Evolutionary conservation across 169 alveolate genomes (phyloP).

Genomic region (Plasmodium gallinaceum): DNA sequence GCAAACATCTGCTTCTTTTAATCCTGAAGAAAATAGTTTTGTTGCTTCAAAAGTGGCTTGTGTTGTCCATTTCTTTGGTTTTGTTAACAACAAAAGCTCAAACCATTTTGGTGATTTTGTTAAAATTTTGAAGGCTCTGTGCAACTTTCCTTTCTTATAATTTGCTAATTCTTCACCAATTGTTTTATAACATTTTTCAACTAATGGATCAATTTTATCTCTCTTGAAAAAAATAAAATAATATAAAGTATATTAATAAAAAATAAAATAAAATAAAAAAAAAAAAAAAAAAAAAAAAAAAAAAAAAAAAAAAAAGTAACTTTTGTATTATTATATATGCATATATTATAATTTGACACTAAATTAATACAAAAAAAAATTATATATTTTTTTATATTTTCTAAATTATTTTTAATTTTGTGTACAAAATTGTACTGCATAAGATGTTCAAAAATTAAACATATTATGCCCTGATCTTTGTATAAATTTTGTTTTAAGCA

Average conservation of each 20-base stretch:
- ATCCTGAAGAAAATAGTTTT: slow-evolving; percentile 91
- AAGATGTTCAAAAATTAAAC: slow-evolving; percentile 42
- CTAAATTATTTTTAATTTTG: not conserved
- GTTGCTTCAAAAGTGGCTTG: slow-evolving; percentile 95
- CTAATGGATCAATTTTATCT: slow-evolving; percentile 32
- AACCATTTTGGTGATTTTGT: slow-evolving; percentile 95
- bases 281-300: not conserved
- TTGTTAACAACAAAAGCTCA: slow-evolving; percentile 92
- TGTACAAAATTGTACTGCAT: slow-evolving; percentile 64
- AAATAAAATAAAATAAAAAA: not conserved
- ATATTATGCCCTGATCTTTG: slow-evolving; percentile 59
- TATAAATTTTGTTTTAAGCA: slow-evolving; percentile 42
- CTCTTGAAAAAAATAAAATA: no score
- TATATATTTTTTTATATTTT: not conserved
- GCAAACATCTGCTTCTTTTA: slow-evolving; percentile 86
- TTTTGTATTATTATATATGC: not conserved
- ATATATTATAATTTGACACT: not conserved
- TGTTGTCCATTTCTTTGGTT: slow-evolving; percentile 96
- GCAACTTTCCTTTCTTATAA: slow-evolving; percentile 95
- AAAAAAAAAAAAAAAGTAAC: not conserved
- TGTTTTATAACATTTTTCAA: slow-evolving; percentile 48
- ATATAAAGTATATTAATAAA: not conserved
- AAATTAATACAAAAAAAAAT: not conserved
- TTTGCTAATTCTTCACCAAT: slow-evolving; percentile 82
- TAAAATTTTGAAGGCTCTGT: slow-evolving; percentile 94